Base-by-base conservation (phyloP, 1,139 yeast genomes). In the Hemisphaericaspora lyxosophila region DNA sequence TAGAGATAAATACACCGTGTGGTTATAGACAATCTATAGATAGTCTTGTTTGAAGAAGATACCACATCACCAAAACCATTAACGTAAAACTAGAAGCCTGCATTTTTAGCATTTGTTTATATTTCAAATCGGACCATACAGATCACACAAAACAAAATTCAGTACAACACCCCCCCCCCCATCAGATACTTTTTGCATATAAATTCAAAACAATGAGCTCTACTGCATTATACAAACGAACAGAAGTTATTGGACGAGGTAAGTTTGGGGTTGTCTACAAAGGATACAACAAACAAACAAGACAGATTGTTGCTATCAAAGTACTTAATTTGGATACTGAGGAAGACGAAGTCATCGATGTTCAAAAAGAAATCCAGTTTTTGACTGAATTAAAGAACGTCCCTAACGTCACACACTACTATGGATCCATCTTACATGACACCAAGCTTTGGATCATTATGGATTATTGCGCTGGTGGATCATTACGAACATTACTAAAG, bases 391-490 rank as follows among this genome's bases (percentile, higher is more conserved):
- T 94, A 47, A 85, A 87, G 48, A 81, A 80, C 41, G 84, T 85
- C 3, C 96, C 96, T 19, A 94, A 94, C 51, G 89, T 94, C 35
- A 89, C 96, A 3, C 90, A 85, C 49, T 94, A 94, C 62, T 86
- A 85, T 57, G 97, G 97, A 1, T 84, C 95, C 0, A 85, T 85
- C 48, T 62, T 94, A 29, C 78, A 82, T 45, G 97, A 92, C 34
- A 85, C 97, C 7, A 84, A 87, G 54, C 68, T 94, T 26, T 94
- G 99, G 98, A 90, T 94, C 57, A 81, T 94, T 41, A 94, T 94
- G 97, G 98, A 94, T 57, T 80, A 86, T 56, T 92, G 98, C 61
- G 95, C 96, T 1, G 99, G 98, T 11, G 99, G 99, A 0, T 86
- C 96, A 0, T 78, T 94, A 34, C 70, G 98, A 40, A 87, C 97